Percentiles rank a stretch among this genome's conserved stretches.
Conservation (phyloP, 2,329 filamentous ascomycete species). For the Ophiostoma sp. region DNA sequence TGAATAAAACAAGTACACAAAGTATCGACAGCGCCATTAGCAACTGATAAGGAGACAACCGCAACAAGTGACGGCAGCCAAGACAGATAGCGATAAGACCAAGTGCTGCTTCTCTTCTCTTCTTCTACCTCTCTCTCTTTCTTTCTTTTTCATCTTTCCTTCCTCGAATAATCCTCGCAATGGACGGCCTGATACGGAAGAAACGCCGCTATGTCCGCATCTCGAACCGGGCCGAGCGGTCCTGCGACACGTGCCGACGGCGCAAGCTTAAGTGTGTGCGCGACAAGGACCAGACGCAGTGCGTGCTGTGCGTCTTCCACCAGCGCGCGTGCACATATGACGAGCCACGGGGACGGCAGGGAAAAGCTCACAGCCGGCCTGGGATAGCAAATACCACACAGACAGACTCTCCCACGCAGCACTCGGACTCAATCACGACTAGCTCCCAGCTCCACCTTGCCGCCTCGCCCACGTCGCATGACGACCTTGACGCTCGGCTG, state of each 20-base stretch:
- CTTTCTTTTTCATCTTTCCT: neutral
- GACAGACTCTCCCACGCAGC: neutral
- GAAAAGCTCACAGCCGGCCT: neutral
- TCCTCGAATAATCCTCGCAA: neutral
- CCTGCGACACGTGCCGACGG: conserved; percentile 60
- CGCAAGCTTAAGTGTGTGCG: conserved; percentile 46
- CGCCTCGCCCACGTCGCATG: neutral
- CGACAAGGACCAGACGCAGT: conserved; percentile 30
- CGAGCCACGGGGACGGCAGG: conserved; percentile 33
- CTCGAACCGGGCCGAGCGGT: conserved; percentile 33
- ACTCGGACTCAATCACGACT: no score
- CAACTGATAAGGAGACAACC: neutral
- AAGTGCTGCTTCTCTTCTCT: neutral
- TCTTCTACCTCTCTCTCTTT: neutral
- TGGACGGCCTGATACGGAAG: neutral
- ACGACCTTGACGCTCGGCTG: neutral
- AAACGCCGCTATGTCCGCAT: neutral
- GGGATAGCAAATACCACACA: neutral
- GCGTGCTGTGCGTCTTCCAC: conserved; percentile 58
- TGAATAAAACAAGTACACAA: neutral
- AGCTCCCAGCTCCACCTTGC: neutral
- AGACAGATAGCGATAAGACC: neutral
- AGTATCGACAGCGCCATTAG: neutral
- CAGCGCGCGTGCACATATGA: conserved; percentile 63
- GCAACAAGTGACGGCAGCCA: neutral